Base-by-base conservation (phyloP, 1,139 yeast species). In the Scheffersomyces cryptocercus region DNA sequence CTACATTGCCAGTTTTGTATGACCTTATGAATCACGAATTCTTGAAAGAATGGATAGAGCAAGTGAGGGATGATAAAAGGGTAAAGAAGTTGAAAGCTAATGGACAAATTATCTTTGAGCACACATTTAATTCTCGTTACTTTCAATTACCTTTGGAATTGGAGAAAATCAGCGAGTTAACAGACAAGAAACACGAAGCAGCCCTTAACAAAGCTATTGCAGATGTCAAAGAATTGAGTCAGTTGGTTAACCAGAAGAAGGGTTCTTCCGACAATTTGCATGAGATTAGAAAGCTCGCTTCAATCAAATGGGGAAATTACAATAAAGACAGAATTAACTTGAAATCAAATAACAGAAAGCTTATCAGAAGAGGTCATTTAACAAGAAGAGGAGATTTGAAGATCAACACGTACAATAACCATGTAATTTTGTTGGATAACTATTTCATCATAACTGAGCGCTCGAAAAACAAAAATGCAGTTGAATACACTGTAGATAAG, bases 91-190 rank as follows among this genome's bases (percentile, higher is more conserved):
- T 77, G 76, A 46, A 68, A 60, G 65, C 84, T 58, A 57, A 80
- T 79, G 68, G 82, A 57, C 58, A 85, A 67, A 53, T 87, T 66
- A 60, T 86, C 37, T 85, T 85, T 55, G 78, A 86, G 53, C 85
- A 88, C 53, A 85, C 95, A 0, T 86, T 88, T 50, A 82, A 86
- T 49, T 86, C 89, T 4, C 76, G 95, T 12, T 73, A 88, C 44
- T 89, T 86, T 43, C 81, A 85, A 39, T 72, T 88, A 44, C 85
- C 89, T 1, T 69, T 88, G 35, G 85, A 88, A 35, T 68, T 88
- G 15, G 62, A 66, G 13, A 87, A 89, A 32, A 79, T 88, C 28
- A 74, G 65, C 60, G 75, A 55, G 70, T 85, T 20, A 16, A 58
- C 36, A 32, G 63, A 57, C 36, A 70, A 76, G 10, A 75, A 73